These are phyloP conservation scores for Talaromyces sp. DNA, from an alignment of 2,329 filamentous ascomycete species.

Conservation along the genomic window DNA sequence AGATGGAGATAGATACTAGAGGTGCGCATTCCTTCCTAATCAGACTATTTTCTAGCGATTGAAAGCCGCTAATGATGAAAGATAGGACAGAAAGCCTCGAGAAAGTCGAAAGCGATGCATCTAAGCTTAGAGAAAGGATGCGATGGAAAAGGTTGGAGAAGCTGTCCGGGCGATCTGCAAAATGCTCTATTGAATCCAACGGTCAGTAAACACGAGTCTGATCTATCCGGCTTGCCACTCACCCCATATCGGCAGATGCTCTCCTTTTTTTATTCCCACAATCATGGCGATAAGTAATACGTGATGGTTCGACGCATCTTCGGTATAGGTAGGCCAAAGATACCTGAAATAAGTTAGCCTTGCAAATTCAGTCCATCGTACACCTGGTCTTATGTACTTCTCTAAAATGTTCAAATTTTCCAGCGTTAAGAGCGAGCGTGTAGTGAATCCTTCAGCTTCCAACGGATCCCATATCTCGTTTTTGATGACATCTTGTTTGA, in stretches of 20 bases:
- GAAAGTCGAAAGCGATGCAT: constrained; percentile 61
- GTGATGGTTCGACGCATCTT: constrained; percentile 87
- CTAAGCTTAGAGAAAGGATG: constrained; percentile 79
- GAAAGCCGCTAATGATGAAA: constrained; percentile 88
- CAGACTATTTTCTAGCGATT: constrained; percentile 82
- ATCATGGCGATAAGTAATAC: constrained; percentile 82
- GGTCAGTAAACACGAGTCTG: constrained; percentile 15
- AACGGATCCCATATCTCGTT: constrained; percentile 83
- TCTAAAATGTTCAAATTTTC: constrained; percentile 91
- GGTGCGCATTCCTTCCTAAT: constrained; percentile 96
- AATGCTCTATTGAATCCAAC: constrained; percentile 56
- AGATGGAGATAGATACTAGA: constrained; percentile 88
- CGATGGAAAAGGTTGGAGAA: constrained; percentile 90
- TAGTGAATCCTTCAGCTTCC: constrained; percentile 74
- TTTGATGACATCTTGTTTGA: constrained; percentile 78
- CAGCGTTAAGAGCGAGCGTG: constrained; percentile 73
- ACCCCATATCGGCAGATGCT: constrained; percentile 86
- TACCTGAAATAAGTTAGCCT: constrained; percentile 56
- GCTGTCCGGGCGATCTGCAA: constrained; percentile 70
- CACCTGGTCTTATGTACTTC: constrained; percentile 50
- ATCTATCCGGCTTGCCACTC: constrained; percentile 29
- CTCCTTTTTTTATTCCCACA: constrained; percentile 81
- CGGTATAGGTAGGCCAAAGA: constrained; percentile 88
- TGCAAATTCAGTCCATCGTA: constrained; percentile 1
- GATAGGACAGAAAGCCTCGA: constrained; percentile 80